Percentiles rank a stretch among this genome's conserved stretches.
Conservation (phyloP, 164 flowering plant species). For the Umbellularia californica region DNA sequence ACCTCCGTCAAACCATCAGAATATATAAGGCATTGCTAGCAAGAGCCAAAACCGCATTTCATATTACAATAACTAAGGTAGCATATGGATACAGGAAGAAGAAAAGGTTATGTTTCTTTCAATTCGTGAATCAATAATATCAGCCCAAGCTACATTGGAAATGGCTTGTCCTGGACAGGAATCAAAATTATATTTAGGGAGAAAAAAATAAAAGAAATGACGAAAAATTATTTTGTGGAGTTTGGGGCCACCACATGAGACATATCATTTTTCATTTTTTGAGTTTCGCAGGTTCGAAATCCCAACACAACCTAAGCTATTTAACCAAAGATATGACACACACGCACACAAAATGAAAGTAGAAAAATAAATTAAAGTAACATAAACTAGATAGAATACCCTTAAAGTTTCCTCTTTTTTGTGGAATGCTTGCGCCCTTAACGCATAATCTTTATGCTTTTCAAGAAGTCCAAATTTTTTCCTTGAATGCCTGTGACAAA, state of each 20-base stretch:
- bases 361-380: not conserved
- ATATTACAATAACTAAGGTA: not conserved
- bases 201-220: too few species aligned
- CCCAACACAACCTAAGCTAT: not conserved
- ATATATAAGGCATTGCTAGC: not conserved
- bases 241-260: too few species aligned
- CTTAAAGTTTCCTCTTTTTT: constrained; percentile 57
- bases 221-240: too few species aligned
- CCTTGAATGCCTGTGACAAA: constrained; percentile 37
- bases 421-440: constrained; percentile 68
- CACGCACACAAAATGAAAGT: not conserved
- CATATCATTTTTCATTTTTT: too few species aligned
- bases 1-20: constrained; percentile 7
- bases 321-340: not conserved
- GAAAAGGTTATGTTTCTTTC: not conserved
- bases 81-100: not conserved
- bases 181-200: not conserved
- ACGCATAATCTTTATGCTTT: constrained; percentile 84
- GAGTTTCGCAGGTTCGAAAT: too few species aligned
- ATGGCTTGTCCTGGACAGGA: not conserved
- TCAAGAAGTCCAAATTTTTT: constrained; percentile 77
- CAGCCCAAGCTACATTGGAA: not conserved
- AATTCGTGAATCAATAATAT: not conserved
- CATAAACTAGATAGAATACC: constrained; percentile 25
- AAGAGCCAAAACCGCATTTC: not conserved